Conservation (phyloP, 139 green algal species). For the Micractinium sp. region DNA sequence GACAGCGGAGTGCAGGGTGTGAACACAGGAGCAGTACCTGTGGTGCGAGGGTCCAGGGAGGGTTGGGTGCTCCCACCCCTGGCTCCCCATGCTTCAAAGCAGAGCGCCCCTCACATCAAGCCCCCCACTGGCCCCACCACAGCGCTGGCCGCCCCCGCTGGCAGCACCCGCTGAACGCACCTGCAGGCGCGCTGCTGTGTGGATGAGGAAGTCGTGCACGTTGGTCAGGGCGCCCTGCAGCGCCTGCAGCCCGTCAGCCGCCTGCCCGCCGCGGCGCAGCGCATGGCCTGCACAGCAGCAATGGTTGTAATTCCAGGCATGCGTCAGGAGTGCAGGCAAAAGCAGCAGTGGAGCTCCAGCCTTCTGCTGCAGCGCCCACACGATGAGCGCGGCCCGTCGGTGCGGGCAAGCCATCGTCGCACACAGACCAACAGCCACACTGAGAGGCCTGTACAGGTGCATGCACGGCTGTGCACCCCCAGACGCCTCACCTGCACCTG, state of each 20-base stretch:
- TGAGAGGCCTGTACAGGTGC: too few relatives aligned
- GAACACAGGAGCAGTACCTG: neutral
- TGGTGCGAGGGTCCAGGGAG: neutral
- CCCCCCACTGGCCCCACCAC: neutral
- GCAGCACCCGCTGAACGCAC: neutral
- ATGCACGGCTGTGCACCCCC: too few relatives aligned
- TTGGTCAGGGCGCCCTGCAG: slow-evolving; percentile 47
- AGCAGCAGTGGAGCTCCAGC: neutral
- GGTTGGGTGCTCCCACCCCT: neutral
- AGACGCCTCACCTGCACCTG: too few relatives aligned
- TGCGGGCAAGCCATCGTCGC: too few relatives aligned
- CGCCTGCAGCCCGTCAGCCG: slow-evolving; percentile 19
- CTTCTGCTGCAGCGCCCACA: neutral
- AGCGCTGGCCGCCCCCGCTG: neutral
- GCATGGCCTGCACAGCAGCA: neutral
- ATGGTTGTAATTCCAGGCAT: neutral
- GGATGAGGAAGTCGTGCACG: slow-evolving; percentile 53
- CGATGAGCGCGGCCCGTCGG: too few relatives aligned
- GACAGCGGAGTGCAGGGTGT: neutral
- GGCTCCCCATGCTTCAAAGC: too few relatives aligned
- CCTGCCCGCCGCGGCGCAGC: neutral
- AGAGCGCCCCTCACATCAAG: neutral
- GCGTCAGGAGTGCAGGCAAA: neutral
- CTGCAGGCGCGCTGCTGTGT: slow-evolving; percentile 50
- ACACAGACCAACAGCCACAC: too few relatives aligned